phyloP scores from a whole-genome alignment of 371 early-diverging fungal species.

The Mortierella sp. region DNA sequence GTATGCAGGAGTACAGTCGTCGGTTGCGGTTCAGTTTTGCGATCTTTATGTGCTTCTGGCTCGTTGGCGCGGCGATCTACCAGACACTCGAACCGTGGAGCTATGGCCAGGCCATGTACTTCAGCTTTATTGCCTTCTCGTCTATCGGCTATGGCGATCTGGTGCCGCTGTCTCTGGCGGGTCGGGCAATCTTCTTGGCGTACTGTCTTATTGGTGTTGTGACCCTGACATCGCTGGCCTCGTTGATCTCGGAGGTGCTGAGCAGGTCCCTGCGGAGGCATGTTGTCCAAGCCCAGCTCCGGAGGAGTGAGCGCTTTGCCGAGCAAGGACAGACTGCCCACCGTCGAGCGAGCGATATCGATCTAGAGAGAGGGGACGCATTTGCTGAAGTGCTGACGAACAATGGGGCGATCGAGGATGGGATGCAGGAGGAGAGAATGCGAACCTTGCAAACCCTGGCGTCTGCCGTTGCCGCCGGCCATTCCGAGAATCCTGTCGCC shows the following conservation, averaged over 20 bases:
- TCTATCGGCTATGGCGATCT: conserved; percentile 47
- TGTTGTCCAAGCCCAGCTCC: conserved; percentile 34
- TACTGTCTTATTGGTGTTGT: conserved; percentile 42
- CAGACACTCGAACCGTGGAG: conserved; percentile 34
- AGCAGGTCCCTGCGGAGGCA: conserved; percentile 39
- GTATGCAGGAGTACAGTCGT: conserved; percentile 32
- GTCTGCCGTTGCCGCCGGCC: background rate
- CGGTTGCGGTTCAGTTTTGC: conserved; percentile 23
- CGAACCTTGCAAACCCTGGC: background rate
- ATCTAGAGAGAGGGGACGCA: conserved; percentile 1
- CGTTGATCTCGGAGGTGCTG: conserved; percentile 39
- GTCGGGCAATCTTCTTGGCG: conserved; percentile 28
- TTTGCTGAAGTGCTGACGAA: background rate
- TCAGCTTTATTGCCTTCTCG: conserved; percentile 30
- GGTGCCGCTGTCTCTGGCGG: conserved; percentile 28
- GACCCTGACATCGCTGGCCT: conserved; percentile 45
- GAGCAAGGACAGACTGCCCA: background rate
- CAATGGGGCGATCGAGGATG: background rate
- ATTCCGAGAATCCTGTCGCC: background rate
- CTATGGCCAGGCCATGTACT: conserved; percentile 32
- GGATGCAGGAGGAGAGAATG: background rate
- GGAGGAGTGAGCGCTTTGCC: conserved; percentile 14
- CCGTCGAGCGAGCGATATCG: background rate
- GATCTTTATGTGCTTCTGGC: conserved; percentile 37
- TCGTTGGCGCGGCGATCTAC: conserved; percentile 31